Conservation (phyloP, 2,329 filamentous ascomycete species). For the Phaeomoniella chlamydospora region DNA sequence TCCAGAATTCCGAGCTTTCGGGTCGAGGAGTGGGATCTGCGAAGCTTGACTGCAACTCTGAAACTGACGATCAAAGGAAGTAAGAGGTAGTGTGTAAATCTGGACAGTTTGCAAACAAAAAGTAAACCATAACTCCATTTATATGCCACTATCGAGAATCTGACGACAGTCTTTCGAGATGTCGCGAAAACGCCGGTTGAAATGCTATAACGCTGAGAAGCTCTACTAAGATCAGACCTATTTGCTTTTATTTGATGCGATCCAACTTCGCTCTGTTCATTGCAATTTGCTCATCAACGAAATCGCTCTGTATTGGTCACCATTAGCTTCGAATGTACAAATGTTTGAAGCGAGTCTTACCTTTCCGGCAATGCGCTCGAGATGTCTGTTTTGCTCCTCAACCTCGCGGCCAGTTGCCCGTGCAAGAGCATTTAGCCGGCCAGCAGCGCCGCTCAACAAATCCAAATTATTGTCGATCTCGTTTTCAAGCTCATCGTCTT, state of each 20-base stretch:
- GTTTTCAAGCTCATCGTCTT: slow-evolving; percentile 54
- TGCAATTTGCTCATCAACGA: slow-evolving; percentile 65
- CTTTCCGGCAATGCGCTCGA: slow-evolving; percentile 67
- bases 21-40: background rate
- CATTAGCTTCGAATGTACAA: slow-evolving; percentile 1
- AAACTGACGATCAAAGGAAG: background rate
- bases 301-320: slow-evolving; percentile 50
- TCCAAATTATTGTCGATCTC: slow-evolving; percentile 56
- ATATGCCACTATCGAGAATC: too few species aligned
- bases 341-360: slow-evolving; percentile 24
- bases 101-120: too few species aligned
- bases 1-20: too few species aligned
- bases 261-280: slow-evolving; percentile 62
- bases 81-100: too few species aligned
- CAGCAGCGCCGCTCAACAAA: slow-evolving; percentile 45
- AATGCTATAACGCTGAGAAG: background rate
- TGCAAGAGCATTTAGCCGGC: slow-evolving; percentile 58
- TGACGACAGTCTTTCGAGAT: too few species aligned
- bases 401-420: slow-evolving; percentile 62
- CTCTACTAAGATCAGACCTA: background rate
- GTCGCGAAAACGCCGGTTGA: background rate
- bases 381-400: slow-evolving; percentile 60
- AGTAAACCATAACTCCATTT: too few species aligned
- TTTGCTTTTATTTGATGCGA: slow-evolving; percentile 24
- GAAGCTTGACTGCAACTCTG: background rate